Base-by-base conservation (phyloP, 495 filamentous ascomycete genomes). In the Penicillium egyptiacum region DNA sequence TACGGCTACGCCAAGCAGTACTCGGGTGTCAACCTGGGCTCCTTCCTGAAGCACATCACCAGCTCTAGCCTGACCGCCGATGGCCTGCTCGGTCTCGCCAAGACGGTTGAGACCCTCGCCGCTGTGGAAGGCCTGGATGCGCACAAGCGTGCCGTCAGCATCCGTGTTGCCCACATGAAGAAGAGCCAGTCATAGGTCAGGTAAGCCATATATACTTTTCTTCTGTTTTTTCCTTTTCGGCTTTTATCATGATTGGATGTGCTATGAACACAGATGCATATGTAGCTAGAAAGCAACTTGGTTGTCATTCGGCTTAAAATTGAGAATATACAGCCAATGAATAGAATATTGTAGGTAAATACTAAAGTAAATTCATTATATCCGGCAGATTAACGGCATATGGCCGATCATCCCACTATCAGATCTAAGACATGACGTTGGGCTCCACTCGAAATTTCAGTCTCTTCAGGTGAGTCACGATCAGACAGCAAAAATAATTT, bases 1-100 rank as follows among this genome's bases (percentile, higher is more conserved):
- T 98, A 96, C 66, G 94, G 94, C 37, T 98, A 95, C 62, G 94
- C 94, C 44, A 95, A 92, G 73, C 94, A 98, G 66, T 98, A 98
- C 75, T 96, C 92, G 4, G 94, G 94, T 40, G 94, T 98, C 59
- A 98, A 96, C 70, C 84, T 98, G 1, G 91, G 83, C 5, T 96
- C 91, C 0, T 98, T 96, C 76, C 79, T 96, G 59, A 98, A 98
- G 78, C 90, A 97, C 74, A 93, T 98, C 66, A 98, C 94, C 9
- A 91, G 88, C 72, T 89, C 90, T 0, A 87, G 95, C 70, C 79
- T 98, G 59, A 95, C 92, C 0, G 83, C 85, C 20, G 83, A 97
- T 55, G 94, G 94, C 1, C 74, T 98, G 50, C 75, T 81, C 57
- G 90, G 91, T 63, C 86, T 98, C 0, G 88, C 94, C 9, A 77